phyloP scores from a whole-genome alignment of 169 alveolate genomes.

The Eimeria sp. region DNA sequence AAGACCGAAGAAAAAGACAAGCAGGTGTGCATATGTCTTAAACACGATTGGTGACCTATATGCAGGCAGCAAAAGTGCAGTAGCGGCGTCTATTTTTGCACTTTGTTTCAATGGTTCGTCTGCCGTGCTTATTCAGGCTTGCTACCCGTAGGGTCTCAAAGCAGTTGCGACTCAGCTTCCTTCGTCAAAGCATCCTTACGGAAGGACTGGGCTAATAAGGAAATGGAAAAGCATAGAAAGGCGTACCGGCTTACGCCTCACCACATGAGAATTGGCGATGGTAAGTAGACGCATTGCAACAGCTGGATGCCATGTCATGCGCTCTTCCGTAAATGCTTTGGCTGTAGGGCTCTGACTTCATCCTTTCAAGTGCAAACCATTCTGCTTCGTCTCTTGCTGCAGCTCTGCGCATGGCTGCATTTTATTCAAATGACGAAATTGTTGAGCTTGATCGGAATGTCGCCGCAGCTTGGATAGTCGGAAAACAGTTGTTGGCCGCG shows the following conservation, averaged over 20 bases:
- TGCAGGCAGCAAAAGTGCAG: not conserved
- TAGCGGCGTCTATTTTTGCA: not conserved
- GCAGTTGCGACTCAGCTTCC: constrained; percentile 14
- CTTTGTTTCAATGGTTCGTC: not conserved
- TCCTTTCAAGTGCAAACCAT: not conserved
- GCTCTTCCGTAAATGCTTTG: not conserved
- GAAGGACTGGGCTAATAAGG: constrained; percentile 27
- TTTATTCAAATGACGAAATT: not conserved
- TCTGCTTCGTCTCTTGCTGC: not conserved
- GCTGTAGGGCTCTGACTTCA: not conserved
- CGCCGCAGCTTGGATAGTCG: constrained; percentile 55
- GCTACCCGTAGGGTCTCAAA: constrained; percentile 31
- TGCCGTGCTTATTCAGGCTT: not conserved
- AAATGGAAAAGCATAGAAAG: constrained; percentile 10
- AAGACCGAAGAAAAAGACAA: not conserved
- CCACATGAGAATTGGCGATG: constrained; percentile 23
- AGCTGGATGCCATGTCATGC: not conserved
- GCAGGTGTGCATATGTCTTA: not conserved
- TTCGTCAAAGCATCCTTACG: constrained; percentile 38
- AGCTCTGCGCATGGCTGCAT: constrained; percentile 52
- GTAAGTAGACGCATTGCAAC: not conserved
- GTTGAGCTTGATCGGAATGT: constrained; percentile 38
- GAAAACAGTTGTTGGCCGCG: constrained; percentile 6
- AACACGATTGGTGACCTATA: not conserved
- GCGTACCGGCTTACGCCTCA: constrained; percentile 5